Evolutionary conservation across 257 asterid genomes (phyloP).

Genomic region (Eucommia ulmoides): DNA sequence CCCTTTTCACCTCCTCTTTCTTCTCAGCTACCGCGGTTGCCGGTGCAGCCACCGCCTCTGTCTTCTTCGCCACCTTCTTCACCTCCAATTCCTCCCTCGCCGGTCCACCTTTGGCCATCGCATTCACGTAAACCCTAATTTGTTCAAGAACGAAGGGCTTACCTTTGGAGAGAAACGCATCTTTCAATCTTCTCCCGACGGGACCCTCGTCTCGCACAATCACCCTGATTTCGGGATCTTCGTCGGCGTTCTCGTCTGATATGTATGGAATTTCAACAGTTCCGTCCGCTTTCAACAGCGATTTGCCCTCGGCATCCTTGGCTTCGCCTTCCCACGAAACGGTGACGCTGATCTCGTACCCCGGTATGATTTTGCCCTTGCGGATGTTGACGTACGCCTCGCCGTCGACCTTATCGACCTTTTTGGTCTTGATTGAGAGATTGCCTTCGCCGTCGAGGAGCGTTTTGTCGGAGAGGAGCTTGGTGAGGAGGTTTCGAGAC

Average conservation of each 20-base stretch:
- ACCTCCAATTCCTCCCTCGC: not conserved
- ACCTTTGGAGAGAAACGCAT: not conserved
- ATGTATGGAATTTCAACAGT: not conserved
- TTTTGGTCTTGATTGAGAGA: not conserved
- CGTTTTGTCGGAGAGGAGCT: not conserved
- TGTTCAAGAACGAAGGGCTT: not conserved
- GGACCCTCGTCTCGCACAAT: not conserved
- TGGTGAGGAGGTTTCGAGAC: not conserved
- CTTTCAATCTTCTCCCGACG: not conserved
- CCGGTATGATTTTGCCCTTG: not conserved
- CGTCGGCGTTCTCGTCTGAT: not conserved
- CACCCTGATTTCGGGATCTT: not conserved
- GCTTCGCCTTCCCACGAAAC: not conserved
- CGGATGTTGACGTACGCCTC: not conserved
- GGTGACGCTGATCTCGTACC: not conserved
- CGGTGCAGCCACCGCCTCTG: not conserved
- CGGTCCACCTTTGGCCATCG: not conserved
- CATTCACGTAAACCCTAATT: not conserved
- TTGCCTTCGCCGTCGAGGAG: not conserved
- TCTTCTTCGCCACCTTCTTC: not conserved
- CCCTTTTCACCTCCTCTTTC: not conserved
- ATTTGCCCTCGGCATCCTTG: not conserved
- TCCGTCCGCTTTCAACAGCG: not conserved
- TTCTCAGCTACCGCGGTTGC: not conserved
- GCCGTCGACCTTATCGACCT: not conserved